Evolutionary conservation across 371 early-diverging fungal genomes (phyloP).

Genomic region (Actinomortierella ambigua): DNA sequence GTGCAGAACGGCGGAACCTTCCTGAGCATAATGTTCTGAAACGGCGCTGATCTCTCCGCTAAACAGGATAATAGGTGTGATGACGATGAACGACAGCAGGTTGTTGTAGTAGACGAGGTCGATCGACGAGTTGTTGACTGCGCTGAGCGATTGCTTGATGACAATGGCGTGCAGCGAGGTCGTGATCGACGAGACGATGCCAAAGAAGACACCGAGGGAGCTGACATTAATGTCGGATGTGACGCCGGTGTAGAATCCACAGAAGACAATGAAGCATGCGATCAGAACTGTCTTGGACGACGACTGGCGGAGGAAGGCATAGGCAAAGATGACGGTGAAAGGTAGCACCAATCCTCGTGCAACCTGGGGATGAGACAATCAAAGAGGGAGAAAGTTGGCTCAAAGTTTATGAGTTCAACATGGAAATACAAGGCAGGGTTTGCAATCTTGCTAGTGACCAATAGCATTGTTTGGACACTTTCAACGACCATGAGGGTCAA

Average conservation of each 20-base stretch:
- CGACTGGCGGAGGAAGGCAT: slow-evolving; percentile 25
- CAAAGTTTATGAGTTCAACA: neutral
- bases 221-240: slow-evolving; percentile 21
- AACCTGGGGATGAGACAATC: slow-evolving; percentile 13
- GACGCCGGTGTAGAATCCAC: slow-evolving; percentile 51
- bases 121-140: slow-evolving; percentile 44
- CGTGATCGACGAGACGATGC: slow-evolving; percentile 47
- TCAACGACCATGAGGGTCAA: too few species aligned
- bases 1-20: neutral
- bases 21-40: neutral
- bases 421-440: too few species aligned
- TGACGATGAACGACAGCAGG: slow-evolving; percentile 35
- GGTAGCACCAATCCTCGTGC: slow-evolving; percentile 55
- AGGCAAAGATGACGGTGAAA: slow-evolving; percentile 47
- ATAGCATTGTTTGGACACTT: too few species aligned
- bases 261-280: slow-evolving; percentile 46
- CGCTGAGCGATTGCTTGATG: slow-evolving; percentile 48
- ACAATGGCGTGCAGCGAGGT: slow-evolving; percentile 56
- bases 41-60: slow-evolving; percentile 26
- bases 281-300: slow-evolving; percentile 29
- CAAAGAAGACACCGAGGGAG: slow-evolving; percentile 42
- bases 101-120: slow-evolving; percentile 60
- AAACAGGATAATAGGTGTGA: slow-evolving; percentile 46
- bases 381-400: neutral
- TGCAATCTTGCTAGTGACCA: too few species aligned